A percentile compares a stretch with the other conserved stretches of the same genome.
Evolutionary conservation across 768 basidiomycete species (phyloP).

Genomic region (Tephrocybe rancida): DNA sequence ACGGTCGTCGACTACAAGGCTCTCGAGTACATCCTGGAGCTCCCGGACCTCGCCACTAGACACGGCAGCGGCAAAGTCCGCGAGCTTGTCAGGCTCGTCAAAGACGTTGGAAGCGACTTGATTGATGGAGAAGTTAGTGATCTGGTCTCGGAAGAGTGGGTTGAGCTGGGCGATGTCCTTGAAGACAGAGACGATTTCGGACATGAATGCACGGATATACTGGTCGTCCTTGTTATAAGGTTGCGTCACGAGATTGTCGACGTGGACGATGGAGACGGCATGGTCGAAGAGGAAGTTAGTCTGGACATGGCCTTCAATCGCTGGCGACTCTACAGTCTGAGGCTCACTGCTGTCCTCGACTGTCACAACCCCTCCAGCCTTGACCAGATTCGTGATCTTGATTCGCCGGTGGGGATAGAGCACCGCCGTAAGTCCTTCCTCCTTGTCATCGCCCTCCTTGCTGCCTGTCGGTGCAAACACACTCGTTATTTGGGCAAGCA

Average conservation of each 20-base stretch:
- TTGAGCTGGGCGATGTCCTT: constrained; percentile 98
- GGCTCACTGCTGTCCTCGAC: constrained; percentile 43
- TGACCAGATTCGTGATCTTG: constrained; percentile 83
- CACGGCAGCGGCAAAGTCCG: constrained; percentile 96
- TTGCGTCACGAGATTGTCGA: constrained; percentile 79
- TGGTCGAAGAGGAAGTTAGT: constrained; percentile 85
- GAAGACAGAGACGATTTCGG: constrained; percentile 95
- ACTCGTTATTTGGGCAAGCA: constrained; percentile 96
- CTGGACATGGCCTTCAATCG: constrained; percentile 59
- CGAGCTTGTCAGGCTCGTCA: constrained; percentile 95
- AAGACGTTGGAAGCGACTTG: constrained; percentile 93
- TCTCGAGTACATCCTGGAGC: constrained; percentile 92
- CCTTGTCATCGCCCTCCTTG: constrained; percentile 65
- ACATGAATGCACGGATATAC: constrained; percentile 94
- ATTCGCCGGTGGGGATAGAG: constrained; percentile 93
- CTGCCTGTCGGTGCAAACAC: constrained; percentile 67
- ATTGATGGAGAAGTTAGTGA: constrained; percentile 93
- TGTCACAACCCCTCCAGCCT: constrained; percentile 50
- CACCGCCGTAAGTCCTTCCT: constrained; percentile 92
- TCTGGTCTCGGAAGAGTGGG: constrained; percentile 97
- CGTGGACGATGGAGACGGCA: constrained; percentile 84
- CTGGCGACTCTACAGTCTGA: constrained; percentile 50
- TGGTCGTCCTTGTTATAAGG: constrained; percentile 93
- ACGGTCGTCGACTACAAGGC: constrained; percentile 82
- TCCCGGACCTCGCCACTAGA: constrained; percentile 92